These are phyloP conservation scores for Xerocomellus intermedius DNA, from an alignment of 768 basidiomycete species.

Conservation along the genomic window DNA sequence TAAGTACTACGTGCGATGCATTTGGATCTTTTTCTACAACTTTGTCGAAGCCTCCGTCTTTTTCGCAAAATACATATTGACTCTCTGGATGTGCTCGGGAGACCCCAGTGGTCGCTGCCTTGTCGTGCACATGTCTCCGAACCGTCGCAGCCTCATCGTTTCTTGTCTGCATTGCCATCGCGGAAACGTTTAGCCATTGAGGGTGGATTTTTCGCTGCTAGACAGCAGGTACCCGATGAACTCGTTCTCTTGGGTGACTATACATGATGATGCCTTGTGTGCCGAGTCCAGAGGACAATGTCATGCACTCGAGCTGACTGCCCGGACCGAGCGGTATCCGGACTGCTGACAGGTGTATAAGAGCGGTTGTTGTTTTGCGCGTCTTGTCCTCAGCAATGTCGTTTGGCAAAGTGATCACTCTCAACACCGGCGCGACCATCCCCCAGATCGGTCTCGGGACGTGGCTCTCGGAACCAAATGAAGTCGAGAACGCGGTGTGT, in stretches of 20 bases:
- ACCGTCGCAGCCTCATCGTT: too few relatives aligned
- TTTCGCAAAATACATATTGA: background rate
- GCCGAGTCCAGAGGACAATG: background rate
- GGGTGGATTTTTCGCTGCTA: too few relatives aligned
- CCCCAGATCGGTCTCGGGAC: slow-evolving; percentile 84
- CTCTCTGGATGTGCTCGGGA: background rate
- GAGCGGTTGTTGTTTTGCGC: background rate
- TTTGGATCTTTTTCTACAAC: too few relatives aligned
- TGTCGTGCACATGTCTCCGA: background rate
- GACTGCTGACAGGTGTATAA: slow-evolving; percentile 7
- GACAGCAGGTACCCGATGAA: too few relatives aligned
- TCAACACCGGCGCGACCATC: slow-evolving; percentile 51
- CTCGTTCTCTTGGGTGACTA: too few relatives aligned
- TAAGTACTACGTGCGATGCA: too few relatives aligned
- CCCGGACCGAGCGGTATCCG: slow-evolving; percentile 7
- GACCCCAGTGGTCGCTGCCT: background rate
- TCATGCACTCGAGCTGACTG: too few relatives aligned
- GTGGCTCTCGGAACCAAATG: slow-evolving; percentile 72
- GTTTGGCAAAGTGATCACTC: slow-evolving; percentile 35
- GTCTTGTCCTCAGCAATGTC: slow-evolving; percentile 37
- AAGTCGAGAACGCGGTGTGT: slow-evolving; percentile 71
- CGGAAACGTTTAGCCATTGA: too few relatives aligned
- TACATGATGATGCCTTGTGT: too few relatives aligned
- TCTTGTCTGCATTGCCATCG: too few relatives aligned
- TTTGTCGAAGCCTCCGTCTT: background rate